Evolutionary conservation across 495 filamentous ascomycete species (phyloP).

Genomic region (Zalerion maritima): DNA sequence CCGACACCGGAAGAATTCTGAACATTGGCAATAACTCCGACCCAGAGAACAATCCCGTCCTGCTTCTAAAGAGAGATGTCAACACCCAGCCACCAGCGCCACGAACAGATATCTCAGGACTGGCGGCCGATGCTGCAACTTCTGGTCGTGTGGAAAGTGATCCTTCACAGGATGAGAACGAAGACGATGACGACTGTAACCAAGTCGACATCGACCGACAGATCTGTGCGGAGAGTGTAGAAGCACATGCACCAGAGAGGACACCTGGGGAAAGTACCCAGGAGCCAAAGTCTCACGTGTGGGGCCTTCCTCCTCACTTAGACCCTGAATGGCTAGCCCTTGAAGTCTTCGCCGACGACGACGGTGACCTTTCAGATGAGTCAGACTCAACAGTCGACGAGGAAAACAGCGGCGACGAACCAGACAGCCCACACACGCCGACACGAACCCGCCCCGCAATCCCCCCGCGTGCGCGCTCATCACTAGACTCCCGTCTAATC

Average conservation of each 20-base stretch:
- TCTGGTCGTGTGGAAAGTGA: slow-evolving; percentile 43
- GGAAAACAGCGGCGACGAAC: slow-evolving; percentile 10
- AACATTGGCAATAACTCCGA: slow-evolving; percentile 66
- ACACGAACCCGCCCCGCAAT: slow-evolving; percentile 4
- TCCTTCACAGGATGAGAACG: slow-evolving; percentile 15
- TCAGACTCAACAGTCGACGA: slow-evolving; percentile 14
- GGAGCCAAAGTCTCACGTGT: slow-evolving; percentile 16
- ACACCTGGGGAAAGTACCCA: slow-evolving; percentile 7
- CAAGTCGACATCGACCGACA: slow-evolving; percentile 59
- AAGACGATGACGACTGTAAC: slow-evolving; percentile 29
- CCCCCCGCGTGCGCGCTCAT: too few relatives aligned
- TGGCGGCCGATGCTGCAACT: slow-evolving; percentile 26
- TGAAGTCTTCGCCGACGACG: slow-evolving; percentile 62
- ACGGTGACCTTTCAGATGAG: slow-evolving; percentile 25
- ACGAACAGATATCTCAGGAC: slow-evolving; percentile 1
- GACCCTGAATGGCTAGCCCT: slow-evolving; percentile 95
- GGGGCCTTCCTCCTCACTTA: slow-evolving; percentile 61
- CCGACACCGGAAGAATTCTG: slow-evolving; percentile 85
- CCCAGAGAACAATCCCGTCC: slow-evolving; percentile 70
- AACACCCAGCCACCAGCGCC: slow-evolving; percentile 56
- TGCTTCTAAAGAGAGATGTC: slow-evolving; percentile 73
- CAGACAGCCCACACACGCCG: slow-evolving; percentile 4
- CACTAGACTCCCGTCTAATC: slow-evolving; percentile 24
- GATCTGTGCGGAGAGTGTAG: slow-evolving; percentile 34
- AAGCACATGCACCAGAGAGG: slow-evolving; percentile 2